Evolutionary conservation across 2,329 filamentous ascomycete genomes (phyloP).

Genomic region (Elsinoe necatrix): DNA sequence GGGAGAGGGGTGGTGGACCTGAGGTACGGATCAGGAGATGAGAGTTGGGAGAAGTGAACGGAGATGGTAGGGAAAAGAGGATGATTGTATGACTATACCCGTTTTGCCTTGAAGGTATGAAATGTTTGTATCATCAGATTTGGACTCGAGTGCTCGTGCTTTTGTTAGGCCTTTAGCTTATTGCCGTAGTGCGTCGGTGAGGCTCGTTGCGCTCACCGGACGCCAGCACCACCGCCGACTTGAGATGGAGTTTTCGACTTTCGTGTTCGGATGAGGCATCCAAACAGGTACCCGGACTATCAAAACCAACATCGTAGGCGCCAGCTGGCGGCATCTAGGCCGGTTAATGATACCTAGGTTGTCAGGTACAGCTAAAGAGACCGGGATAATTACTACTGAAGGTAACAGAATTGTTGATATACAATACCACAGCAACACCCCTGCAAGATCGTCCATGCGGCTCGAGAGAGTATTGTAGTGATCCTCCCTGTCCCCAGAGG

Average conservation of each 20-base stretch:
- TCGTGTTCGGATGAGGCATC: too few relatives aligned
- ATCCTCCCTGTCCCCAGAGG: neutral
- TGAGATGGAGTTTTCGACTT: too few relatives aligned
- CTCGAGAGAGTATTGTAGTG: neutral
- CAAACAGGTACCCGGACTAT: too few relatives aligned
- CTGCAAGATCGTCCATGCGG: neutral
- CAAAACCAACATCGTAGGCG: too few relatives aligned
- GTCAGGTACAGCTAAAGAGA: neutral
- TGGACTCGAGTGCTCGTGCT: too few relatives aligned
- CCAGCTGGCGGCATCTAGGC: too few relatives aligned
- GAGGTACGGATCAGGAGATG: neutral
- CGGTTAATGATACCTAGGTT: too few relatives aligned
- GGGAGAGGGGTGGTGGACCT: neutral
- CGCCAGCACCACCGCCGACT: too few relatives aligned
- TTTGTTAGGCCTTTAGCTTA: too few relatives aligned
- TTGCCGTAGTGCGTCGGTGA: too few relatives aligned
- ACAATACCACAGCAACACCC: neutral
- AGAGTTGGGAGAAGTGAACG: neutral
- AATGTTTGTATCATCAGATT: too few relatives aligned
- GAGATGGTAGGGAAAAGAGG: neutral
- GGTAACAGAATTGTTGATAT: neutral
- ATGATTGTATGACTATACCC: neutral
- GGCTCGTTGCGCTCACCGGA: too few relatives aligned
- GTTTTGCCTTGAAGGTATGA: neutral
- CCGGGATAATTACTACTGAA: neutral